A percentile compares a stretch with the other conserved stretches of the same genome.
phyloP scores from a whole-genome alignment of 2,329 filamentous ascomycete genomes.

The Didymella segeticola region DNA sequence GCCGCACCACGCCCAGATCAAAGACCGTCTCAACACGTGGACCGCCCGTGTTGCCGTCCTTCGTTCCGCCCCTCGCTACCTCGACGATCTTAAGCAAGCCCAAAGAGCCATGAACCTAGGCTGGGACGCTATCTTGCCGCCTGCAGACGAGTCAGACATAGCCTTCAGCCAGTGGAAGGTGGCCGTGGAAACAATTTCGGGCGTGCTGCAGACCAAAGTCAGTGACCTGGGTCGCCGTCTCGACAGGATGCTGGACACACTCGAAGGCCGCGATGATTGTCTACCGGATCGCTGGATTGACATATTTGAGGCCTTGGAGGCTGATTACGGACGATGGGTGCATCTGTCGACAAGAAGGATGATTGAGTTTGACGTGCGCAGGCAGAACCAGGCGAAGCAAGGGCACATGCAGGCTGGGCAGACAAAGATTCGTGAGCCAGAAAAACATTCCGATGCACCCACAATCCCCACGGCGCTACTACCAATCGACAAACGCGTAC shows the following conservation, averaged over 20 bases:
- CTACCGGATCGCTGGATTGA: slow-evolving; percentile 89
- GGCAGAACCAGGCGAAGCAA: slow-evolving; percentile 23
- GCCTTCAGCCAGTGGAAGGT: slow-evolving; percentile 45
- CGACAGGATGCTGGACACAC: slow-evolving; percentile 83
- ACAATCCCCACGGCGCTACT: slow-evolving; percentile 1
- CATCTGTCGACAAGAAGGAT: slow-evolving; percentile 77
- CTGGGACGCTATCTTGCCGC: slow-evolving; percentile 66
- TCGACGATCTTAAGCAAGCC: slow-evolving; percentile 68
- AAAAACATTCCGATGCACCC: slow-evolving; percentile 19
- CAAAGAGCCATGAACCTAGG: slow-evolving; percentile 70
- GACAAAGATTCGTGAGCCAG: background rate
- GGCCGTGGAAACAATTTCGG: slow-evolving; percentile 61
- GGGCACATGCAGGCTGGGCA: slow-evolving; percentile 3
- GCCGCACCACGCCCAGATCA: slow-evolving; percentile 78
- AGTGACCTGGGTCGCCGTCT: slow-evolving; percentile 73
- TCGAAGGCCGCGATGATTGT: slow-evolving; percentile 84
- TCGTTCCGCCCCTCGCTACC: slow-evolving; percentile 72
- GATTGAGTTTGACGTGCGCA: slow-evolving; percentile 65
- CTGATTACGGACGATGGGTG: slow-evolving; percentile 80
- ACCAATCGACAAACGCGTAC: slow-evolving; percentile 8
- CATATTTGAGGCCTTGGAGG: slow-evolving; percentile 79
- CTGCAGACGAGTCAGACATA: slow-evolving; percentile 38
- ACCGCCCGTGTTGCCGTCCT: slow-evolving; percentile 76
- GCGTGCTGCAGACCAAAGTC: slow-evolving; percentile 72
- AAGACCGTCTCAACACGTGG: slow-evolving; percentile 78